Base-by-base conservation (phyloP, 1,284 basidiomycete species). In the Pseudozyma flocculosa region DNA sequence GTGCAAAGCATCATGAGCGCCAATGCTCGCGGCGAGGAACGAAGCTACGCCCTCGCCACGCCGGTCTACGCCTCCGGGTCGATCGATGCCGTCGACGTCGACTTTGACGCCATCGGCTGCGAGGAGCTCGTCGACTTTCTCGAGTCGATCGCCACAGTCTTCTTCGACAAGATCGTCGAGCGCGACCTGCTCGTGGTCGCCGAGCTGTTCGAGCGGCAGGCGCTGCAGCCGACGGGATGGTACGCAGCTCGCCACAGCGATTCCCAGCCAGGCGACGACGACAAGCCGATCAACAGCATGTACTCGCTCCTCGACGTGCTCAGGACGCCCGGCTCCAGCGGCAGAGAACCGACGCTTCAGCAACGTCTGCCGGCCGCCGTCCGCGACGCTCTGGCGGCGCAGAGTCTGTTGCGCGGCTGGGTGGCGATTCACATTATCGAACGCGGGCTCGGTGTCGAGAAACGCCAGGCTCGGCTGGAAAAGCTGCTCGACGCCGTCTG, bases 401-500 rank as follows among this genome's bases (percentile, higher is more conserved):
- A 74, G 34, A 67, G 61, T 34, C 48, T 75, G 14, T 53, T 75
- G 44, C 56, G 61, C 5, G 72, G 68, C 17, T 78, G 75, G 75
- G 50, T 71, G 26, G 69, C 70, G 3, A 60, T 72, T 18, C 73
- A 74, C 34, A 68, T 76, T 24, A 68, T 66, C 44, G 75, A 76
- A 51, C 43, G 60, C 0, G 61, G 64, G 14, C 70, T 78, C 32
- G 75, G 75, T 5, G 50, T 74, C 4, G 48, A 51, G 40, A 54
- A 55, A 18, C 57, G 75, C 14, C 63, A 70, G 43, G 54, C 51
- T 34, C 60, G 75, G 11, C 44, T 78, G 1, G 57, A 53, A 10
- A 71, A 68, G 47, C 55, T 78, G 7, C 42, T 78, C 24, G 74
- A 75, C 40, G 70, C 72, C 5, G 61, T 76, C 10, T 69, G 62